Evolutionary conservation across 2,329 filamentous ascomycete genomes (phyloP), one percentile per base, ranked within the genome.

Genomic region (Fusarium pseudocircinatum): DNA sequence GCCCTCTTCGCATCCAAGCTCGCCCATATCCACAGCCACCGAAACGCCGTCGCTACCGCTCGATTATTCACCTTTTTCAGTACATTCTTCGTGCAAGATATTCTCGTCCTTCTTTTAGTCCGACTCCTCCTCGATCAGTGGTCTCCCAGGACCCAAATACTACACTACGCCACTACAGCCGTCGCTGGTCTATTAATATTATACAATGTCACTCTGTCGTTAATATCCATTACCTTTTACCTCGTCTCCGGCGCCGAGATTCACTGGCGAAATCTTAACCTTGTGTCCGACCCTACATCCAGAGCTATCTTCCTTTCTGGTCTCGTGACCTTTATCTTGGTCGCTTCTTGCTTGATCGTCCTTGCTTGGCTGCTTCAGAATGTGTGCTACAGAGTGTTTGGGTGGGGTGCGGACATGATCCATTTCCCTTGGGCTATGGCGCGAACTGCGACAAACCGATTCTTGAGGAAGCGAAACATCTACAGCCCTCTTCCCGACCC

Each of bases 1-100:
- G 75, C 80, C 47, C 61, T 81, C 61, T 56, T 80, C 28, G 70
- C 72, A 63, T 78, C 79, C 60, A 83, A 83, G 64, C 60, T 73
- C 22, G 70, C 79, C 30, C 81, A 83, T 54, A 69, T 83, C 26
- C 78, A 78, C 64, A 79, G 75, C 60, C 79, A 83, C 46, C 69
- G 78, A 42, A 66, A 65, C 15, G 78, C 81, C 30, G 63, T 83
- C n/a, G 75, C 79, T 3, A 60, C 73, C 4, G 67, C 60, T 39
- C 74, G 79, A 42, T 58, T 83, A 32, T 26, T 77, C 24, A 75
- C 72, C 6, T 83, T 79, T 57, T 78, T 78, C 22, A 74, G 78
- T 26, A 81, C 81, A 22, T 83, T 83, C 60, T 82, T 82, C 59
- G 71, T 76, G 10, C 81, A 83, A 56, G 81, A 83, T 46, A 73